phyloP scores from a whole-genome alignment of 495 filamentous ascomycete species.

The Usnea hakonensis region DNA sequence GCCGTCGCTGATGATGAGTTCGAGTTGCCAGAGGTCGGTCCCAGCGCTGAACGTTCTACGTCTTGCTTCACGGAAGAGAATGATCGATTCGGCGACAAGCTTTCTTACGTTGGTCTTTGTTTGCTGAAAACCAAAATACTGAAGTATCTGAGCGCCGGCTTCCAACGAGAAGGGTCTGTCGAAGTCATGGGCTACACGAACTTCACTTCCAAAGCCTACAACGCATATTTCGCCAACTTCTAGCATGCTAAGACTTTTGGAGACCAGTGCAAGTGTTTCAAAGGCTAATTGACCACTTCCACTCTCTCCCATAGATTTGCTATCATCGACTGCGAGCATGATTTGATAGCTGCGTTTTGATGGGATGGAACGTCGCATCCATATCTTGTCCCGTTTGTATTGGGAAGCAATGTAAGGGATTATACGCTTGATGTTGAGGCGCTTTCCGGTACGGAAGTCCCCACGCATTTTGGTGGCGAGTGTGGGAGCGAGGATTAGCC shows the following conservation, averaged over 20 bases:
- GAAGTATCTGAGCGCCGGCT: slow-evolving; percentile 71
- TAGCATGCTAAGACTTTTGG: slow-evolving; percentile 76
- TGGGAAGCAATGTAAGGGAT: slow-evolving; percentile 96
- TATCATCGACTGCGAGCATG: slow-evolving; percentile 94
- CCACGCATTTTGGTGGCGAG: slow-evolving; percentile 93
- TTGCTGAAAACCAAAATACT: slow-evolving; percentile 81
- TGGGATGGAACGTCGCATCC: slow-evolving; percentile 89
- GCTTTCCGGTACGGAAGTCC: slow-evolving; percentile 94
- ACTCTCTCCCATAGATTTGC: slow-evolving; percentile 79
- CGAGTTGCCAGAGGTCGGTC: slow-evolving; percentile 91
- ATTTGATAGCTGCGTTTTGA: slow-evolving; percentile 94
- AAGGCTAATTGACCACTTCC: slow-evolving; percentile 67
- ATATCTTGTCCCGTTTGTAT: slow-evolving; percentile 99
- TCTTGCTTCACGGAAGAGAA: slow-evolving; percentile 71
- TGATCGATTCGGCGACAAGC: slow-evolving; percentile 67
- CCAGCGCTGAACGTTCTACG: slow-evolving; percentile 47
- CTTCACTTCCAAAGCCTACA: slow-evolving; percentile 77
- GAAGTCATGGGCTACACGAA: slow-evolving; percentile 84
- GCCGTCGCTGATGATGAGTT: slow-evolving; percentile 88
- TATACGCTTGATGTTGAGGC: slow-evolving; percentile 97
- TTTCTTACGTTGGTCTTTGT: slow-evolving; percentile 73
- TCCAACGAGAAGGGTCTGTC: slow-evolving; percentile 75
- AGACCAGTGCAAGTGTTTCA: slow-evolving; percentile 82
- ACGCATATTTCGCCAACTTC: slow-evolving; percentile 89
- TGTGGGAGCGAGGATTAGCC: slow-evolving; percentile 89